Conservation (phyloP, 805 yeast species). For the Pichia heedii region DNA sequence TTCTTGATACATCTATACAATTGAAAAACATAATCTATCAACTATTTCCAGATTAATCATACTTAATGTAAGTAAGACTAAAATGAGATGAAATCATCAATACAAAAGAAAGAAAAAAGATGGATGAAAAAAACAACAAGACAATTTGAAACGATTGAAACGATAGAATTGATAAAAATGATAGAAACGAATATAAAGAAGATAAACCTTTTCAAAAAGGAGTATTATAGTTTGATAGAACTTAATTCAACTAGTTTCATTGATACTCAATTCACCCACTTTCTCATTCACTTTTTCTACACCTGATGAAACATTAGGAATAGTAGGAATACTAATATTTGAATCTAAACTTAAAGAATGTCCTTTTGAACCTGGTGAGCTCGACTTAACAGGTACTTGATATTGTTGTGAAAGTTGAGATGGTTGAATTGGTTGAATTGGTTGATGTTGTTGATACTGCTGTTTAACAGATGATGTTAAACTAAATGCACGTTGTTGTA, state of each 20-base stretch:
- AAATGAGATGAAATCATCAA: too few species aligned
- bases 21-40: too few species aligned
- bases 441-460: conserved; percentile 6
- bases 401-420: not conserved
- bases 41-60: too few species aligned
- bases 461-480: conserved; percentile 8
- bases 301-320: not conserved
- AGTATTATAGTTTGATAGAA: too few species aligned
- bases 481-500: conserved; percentile 12
- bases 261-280: conserved; percentile 17
- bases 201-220: not conserved
- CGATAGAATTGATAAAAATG: too few species aligned
- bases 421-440: not conserved
- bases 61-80: too few species aligned
- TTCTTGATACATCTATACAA: too few species aligned
- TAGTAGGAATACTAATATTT: not conserved
- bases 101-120: too few species aligned
- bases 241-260: not conserved
- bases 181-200: too few species aligned
- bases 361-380: not conserved
- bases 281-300: conserved; percentile 13
- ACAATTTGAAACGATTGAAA: too few species aligned
- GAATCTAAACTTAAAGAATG: conserved; percentile 7
- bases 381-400: not conserved
- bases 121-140: too few species aligned